These are phyloP conservation scores for Cicer chorassanicum DNA, from an alignment of 306 rosid species.

Conservation along the genomic window DNA sequence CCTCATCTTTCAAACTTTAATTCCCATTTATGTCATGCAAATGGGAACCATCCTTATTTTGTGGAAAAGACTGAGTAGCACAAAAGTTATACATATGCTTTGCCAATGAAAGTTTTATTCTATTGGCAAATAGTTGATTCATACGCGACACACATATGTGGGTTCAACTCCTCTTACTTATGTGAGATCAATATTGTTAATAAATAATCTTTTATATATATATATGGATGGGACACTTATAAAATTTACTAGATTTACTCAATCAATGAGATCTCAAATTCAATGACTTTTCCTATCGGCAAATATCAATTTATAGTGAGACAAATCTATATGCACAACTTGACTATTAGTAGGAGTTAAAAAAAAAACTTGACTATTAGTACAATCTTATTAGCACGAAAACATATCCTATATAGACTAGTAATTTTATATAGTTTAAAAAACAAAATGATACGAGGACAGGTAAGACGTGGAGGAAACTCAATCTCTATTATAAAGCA, in stretches of 20 bases:
- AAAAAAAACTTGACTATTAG: too few relatives aligned
- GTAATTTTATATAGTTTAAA: too few relatives aligned
- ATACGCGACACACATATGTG: too few relatives aligned
- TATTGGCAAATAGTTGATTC: too few relatives aligned
- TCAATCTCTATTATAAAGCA: too few relatives aligned
- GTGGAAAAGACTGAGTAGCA: conserved; percentile 3
- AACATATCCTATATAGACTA: too few relatives aligned
- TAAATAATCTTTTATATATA: conserved; percentile 15
- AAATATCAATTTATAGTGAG: conserved; percentile 9
- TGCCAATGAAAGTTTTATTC: not conserved
- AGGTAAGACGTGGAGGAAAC: too few relatives aligned
- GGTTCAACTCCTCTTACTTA: too few relatives aligned
- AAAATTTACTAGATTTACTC: conserved; percentile 42
- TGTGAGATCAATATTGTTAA: too few relatives aligned
- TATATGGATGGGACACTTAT: conserved; percentile 33
- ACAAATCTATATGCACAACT: not conserved
- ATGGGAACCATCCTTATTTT: conserved; percentile 36
- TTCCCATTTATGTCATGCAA: conserved; percentile 30
- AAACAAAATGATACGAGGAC: too few relatives aligned
- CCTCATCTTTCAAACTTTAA: conserved; percentile 37
- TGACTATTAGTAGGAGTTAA: too few relatives aligned
- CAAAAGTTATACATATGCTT: conserved; percentile 35
- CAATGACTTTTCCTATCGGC: conserved; percentile 11
- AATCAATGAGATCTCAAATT: conserved; percentile 45
- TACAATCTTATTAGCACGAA: too few relatives aligned